Evolutionary conservation across 2,329 filamentous ascomycete genomes (phyloP), one percentile per base, ranked within the genome.

Genomic region (Colletotrichum neosansevieriae): DNA sequence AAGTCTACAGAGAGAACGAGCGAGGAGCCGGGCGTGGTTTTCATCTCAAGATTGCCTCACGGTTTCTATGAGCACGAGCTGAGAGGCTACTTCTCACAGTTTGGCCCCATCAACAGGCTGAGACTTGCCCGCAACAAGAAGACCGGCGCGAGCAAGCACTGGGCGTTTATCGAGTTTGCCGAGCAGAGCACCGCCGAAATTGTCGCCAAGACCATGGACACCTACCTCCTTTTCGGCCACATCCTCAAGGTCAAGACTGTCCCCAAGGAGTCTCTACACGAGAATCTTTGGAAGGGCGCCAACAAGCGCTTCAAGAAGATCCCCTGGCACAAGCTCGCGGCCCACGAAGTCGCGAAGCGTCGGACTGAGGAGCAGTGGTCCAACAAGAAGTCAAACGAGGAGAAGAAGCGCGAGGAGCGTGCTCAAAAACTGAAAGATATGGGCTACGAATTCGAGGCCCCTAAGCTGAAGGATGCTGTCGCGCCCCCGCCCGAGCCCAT

Each of bases 51-150:
- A 72, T 91, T 97, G 69, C 94, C 94, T 44, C 93, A 96, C 81
- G 83, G 96, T 82, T 99, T 99, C 88, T 98, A 95, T 85, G 96
- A 99, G 83, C 89, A 94, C 75, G 92, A 98, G 82, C 97, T 99
- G 92, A 90, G 89, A 74, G 89, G 91, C 72, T 99, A 98, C 85
- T 97, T 98, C 77, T 88, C 90, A 62, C 96, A 99, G 80, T 99
- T 99, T 74, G 96, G 96, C 73, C 84, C 88, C 13, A 94, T 99
- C 74, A 88, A 85, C 59, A 89, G 82, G 63, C 86, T 98, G 65
- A 64, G 69, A 7, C 56, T 99, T 50, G 96, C 94, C 32, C 91
- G 96, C 75, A 98, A 97, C 85, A 94, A 92, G 81, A 92, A 92
- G 79, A 98, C 94, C 1, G 96, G 96, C 63, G 89, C 89, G 67